A percentile compares a stretch with the other conserved stretches of the same genome.
Conservation (phyloP, 768 basidiomycete species). For the Phallus indusiatus region DNA sequence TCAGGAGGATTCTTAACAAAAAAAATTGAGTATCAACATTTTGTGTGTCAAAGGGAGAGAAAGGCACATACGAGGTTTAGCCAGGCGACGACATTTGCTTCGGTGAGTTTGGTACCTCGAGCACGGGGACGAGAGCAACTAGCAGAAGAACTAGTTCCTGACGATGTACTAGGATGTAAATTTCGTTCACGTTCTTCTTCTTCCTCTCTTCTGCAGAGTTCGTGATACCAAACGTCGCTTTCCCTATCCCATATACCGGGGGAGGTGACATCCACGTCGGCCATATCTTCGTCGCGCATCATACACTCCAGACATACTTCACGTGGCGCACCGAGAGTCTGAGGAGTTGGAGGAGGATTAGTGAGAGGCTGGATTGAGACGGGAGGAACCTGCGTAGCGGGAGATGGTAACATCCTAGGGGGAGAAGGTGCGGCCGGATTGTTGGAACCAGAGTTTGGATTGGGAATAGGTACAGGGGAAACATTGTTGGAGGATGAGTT, state of each 20-base stretch:
- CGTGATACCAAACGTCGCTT: conserved; percentile 75
- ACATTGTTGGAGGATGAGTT: background rate
- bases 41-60: background rate
- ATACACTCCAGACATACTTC: conserved; percentile 96
- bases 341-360: conserved; percentile 10
- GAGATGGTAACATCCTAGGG: background rate
- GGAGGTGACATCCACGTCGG: conserved; percentile 81
- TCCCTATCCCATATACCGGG: conserved; percentile 87
- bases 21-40: conserved; percentile 8
- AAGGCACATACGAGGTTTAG: conserved; percentile 48
- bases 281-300: conserved; percentile 98
- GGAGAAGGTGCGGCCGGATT: background rate
- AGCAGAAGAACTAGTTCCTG: conserved; percentile 31
- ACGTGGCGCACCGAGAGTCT: conserved; percentile 16
- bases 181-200: conserved; percentile 49
- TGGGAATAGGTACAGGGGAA: background rate
- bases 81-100: conserved; percentile 78
- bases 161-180: background rate
- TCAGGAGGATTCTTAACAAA: conserved; percentile 75
- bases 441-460: background rate
- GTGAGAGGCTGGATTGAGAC: conserved; percentile 11
- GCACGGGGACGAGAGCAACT: conserved; percentile 49
- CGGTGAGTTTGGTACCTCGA: conserved; percentile 61
- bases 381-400: background rate
- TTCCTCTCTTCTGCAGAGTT: conserved; percentile 60